Base-by-base conservation (phyloP, 2,329 filamentous ascomycete species). In the Cylindrodendrum hubeiense region DNA sequence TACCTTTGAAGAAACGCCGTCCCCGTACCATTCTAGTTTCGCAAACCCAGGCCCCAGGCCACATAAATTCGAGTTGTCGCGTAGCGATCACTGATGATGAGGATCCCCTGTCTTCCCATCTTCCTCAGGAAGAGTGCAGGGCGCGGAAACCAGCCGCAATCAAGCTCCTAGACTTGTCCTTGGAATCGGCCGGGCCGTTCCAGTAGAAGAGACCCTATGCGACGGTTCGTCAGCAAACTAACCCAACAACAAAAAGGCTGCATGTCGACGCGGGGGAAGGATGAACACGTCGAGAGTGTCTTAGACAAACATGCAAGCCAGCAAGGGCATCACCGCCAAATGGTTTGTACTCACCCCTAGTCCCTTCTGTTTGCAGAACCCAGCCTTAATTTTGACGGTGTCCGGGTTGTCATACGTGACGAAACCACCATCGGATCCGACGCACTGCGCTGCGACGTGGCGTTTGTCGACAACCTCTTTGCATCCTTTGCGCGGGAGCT, bases 321-420 rank as follows among this genome's bases (percentile, higher is more conserved):
- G 55, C 53, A 39, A 44, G 33, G 28, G 54, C 33, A 44, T 50
- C 43, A 47, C 26, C 44, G n/a, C 56, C 52, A 59, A 30, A 56
- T 60, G 46, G 59, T 61, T 49, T 65, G 37, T 33, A 84, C 84
- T 77, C 76, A 89, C 87, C 28, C 90, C 93, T 19, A 96, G 82
- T 28, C 87, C 86, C 71, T 91, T 90, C 72, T 91, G 87, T 73
- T 89, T 91, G 77, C 90, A 93, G 77, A 91, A 95, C 7, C 84
- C 82, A 2, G 91, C 93, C 80, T 96, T 96, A 77, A 90, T 86
- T 78, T 86, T 86, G 34, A 95, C 92, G 3, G 92, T 94, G 46
- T 90, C 87, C 4, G 91, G 89, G 69, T 91, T 94, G 78, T 96
- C 93, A 76, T 95, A 96, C 2, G 88, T 91, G 44, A 95, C 88